Evolutionary conservation across 805 yeast species (phyloP).

Genomic region (Cyberlindnera euphorbiiphila): DNA sequence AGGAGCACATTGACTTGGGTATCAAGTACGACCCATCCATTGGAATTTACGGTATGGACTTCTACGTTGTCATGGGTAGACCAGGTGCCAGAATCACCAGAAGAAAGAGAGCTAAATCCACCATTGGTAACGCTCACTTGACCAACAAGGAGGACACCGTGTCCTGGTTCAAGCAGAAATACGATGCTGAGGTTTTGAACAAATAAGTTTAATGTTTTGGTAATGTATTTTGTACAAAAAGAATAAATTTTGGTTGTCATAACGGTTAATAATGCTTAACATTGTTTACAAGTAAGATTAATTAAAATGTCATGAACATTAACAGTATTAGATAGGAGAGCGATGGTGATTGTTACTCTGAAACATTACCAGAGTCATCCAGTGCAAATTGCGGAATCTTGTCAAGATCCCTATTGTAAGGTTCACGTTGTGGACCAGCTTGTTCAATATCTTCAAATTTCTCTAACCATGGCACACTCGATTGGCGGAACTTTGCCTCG

Average conservation of each 20-base stretch:
- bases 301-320: constrained; percentile 10
- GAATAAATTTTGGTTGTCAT: constrained; percentile 15
- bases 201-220: constrained; percentile 43
- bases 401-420: constrained; percentile 21
- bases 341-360: too few relatives aligned
- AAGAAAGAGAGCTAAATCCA: constrained; percentile 91
- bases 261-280: constrained; percentile 10
- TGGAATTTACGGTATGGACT: constrained; percentile 99
- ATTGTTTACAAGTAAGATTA: background rate
- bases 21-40: constrained; percentile 99
- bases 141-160: constrained; percentile 92
- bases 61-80: constrained; percentile 99
- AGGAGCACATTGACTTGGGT: constrained; percentile 99
- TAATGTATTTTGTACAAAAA: constrained; percentile 22
- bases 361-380: constrained; percentile 27
- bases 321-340: too few relatives aligned
- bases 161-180: constrained; percentile 98
- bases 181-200: constrained; percentile 96
- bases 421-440: constrained; percentile 29
- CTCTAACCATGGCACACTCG: constrained; percentile 37
- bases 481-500: constrained; percentile 19
- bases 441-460: constrained; percentile 33
- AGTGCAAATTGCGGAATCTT: constrained; percentile 25
- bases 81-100: constrained; percentile 99
- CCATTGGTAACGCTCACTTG: constrained; percentile 89